phyloP scores from a whole-genome alignment of 169 alveolate species.

The Cryptosporidium viatorum region DNA sequence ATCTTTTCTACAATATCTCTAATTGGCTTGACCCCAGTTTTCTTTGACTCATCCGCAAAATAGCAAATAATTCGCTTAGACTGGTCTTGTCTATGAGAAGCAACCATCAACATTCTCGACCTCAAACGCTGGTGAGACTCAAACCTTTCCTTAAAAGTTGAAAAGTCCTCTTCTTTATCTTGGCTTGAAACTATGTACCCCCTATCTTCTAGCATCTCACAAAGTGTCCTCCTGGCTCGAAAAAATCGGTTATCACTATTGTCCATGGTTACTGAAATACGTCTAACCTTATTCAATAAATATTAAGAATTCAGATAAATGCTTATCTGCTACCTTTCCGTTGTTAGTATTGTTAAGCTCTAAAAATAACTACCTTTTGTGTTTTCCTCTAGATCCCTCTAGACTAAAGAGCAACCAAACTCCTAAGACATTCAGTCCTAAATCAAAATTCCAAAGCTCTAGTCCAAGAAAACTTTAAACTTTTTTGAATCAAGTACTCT shows the following conservation, averaged over 20 bases:
- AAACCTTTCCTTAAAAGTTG: slow-evolving; percentile 87
- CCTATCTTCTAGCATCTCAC: slow-evolving; percentile 92
- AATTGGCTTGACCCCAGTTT: slow-evolving; percentile 94
- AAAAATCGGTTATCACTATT: slow-evolving; percentile 88
- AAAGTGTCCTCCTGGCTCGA: slow-evolving; percentile 90
- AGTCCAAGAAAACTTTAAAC: not conserved
- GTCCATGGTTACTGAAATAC: slow-evolving; percentile 82
- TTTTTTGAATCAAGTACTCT: not conserved
- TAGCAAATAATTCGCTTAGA: slow-evolving; percentile 87
- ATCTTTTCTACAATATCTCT: slow-evolving; percentile 93
- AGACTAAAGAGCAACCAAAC: not conserved
- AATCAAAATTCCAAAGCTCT: not conserved
- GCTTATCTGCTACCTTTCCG: not conserved
- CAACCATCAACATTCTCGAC: slow-evolving; percentile 87
- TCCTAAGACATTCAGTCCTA: not conserved
- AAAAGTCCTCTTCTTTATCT: slow-evolving; percentile 85
- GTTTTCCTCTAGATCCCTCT: not conserved
- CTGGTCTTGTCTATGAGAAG: slow-evolving; percentile 86
- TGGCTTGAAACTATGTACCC: slow-evolving; percentile 89
- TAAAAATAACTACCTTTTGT: not conserved
- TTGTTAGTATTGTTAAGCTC: not conserved
- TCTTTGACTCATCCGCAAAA: slow-evolving; percentile 92
- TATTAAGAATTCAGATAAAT: not conserved
- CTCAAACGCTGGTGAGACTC: slow-evolving; percentile 82
- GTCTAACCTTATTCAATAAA: not conserved